Evolutionary conservation across 352 stramenopile species (phyloP).

Genomic region (Synura sp.): DNA sequence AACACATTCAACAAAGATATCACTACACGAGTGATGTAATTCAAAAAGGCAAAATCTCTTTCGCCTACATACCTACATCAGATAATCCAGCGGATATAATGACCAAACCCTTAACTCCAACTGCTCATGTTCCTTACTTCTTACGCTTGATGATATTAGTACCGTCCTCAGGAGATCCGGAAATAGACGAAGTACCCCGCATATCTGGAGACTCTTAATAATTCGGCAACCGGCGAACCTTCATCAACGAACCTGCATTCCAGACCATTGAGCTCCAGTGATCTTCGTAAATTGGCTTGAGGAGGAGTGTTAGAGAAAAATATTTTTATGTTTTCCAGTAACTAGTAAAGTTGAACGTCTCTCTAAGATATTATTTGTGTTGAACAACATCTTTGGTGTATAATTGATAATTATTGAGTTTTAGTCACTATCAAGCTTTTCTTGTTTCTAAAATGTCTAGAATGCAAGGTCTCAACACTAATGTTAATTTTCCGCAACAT

Average conservation of each 20-base stretch:
- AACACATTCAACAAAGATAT: constrained; percentile 27
- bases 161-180: constrained; percentile 24
- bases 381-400: constrained; percentile 31
- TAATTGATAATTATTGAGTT: constrained; percentile 28
- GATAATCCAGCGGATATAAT: constrained; percentile 15
- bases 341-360: constrained; percentile 26
- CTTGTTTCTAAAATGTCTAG: constrained; percentile 11
- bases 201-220: neutral
- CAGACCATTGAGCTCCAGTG: too few species aligned
- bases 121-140: constrained; percentile 17
- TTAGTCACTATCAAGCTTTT: constrained; percentile 22
- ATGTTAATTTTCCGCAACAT: constrained; percentile 33
- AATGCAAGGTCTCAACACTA: constrained; percentile 16
- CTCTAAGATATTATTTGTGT: constrained; percentile 29
- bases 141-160: constrained; percentile 27
- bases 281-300: too few species aligned
- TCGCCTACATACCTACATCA: neutral
- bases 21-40: constrained; percentile 1
- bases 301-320: too few species aligned
- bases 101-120: constrained; percentile 7
- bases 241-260: too few species aligned
- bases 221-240: constrained; percentile 21
- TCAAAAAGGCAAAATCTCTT: neutral
- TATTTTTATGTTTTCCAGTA: too few species aligned
- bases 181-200: constrained; percentile 21